These are phyloP conservation scores for Penicillium ochrochloron DNA, from an alignment of 495 filamentous ascomycete genomes.

Conservation along the genomic window DNA sequence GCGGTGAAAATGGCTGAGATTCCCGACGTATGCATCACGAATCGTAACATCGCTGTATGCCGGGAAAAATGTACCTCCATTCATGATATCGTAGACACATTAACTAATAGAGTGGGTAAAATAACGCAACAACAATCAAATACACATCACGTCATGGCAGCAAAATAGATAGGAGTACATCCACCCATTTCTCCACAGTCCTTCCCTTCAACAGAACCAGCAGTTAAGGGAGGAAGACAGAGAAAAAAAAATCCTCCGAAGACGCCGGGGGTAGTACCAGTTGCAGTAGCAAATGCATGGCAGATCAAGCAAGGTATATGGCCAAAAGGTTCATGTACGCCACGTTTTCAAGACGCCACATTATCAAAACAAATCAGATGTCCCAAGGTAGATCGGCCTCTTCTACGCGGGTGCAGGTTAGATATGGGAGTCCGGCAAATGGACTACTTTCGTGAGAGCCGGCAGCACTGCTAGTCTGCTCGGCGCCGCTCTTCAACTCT, in stretches of 20 bases:
- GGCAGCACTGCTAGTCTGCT: conserved; percentile 11
- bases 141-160: conserved; percentile 26
- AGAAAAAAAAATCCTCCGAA: conserved; percentile 10
- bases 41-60: too few species aligned
- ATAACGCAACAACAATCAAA: conserved; percentile 21
- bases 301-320: not conserved
- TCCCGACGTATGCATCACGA: too few species aligned
- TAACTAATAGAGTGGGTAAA: conserved; percentile 12
- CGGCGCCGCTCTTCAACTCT: conserved; percentile 58
- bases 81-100: conserved; percentile 34
- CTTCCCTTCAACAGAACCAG: conserved; percentile 20
- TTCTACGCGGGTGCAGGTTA: conserved; percentile 79
- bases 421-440: conserved; percentile 61
- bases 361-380: conserved; percentile 7
- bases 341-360: conserved; percentile 3
- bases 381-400: conserved; percentile 81
- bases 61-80: too few species aligned
- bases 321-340: not conserved
- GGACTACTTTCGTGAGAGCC: conserved; percentile 27
- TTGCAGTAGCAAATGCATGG: not conserved
- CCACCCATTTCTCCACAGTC: not conserved
- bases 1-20: too few species aligned
- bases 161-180: conserved; percentile 15
- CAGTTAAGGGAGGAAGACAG: conserved; percentile 14
- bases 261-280: conserved; percentile 1